Percentiles rank a stretch among this genome's conserved stretches.
phyloP scores from a whole-genome alignment of 2,329 filamentous ascomycete genomes.

The Monilinia laxa region DNA sequence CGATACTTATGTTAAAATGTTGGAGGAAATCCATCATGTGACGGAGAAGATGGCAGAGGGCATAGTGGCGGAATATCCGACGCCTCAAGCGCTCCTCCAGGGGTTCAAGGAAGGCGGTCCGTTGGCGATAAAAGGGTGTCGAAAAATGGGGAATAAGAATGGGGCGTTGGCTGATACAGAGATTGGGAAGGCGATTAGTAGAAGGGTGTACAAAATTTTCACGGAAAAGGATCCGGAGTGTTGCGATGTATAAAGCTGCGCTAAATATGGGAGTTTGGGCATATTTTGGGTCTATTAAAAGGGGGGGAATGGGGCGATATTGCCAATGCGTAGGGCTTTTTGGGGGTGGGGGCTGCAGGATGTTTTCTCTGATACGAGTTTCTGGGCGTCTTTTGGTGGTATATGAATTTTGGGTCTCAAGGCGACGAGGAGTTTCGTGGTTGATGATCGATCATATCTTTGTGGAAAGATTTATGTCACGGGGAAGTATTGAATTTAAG shows the following conservation, averaged over 20 bases:
- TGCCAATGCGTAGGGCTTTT: background rate
- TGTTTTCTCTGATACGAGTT: background rate
- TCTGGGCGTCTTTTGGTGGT: background rate
- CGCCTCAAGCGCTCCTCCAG: conserved; percentile 56
- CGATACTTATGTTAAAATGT: conserved; percentile 72
- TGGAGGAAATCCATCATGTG: conserved; percentile 71
- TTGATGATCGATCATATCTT: background rate
- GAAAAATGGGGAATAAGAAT: conserved; percentile 56
- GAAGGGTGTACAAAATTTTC: conserved; percentile 60
- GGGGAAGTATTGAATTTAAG: background rate
- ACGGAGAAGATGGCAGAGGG: conserved; percentile 72
- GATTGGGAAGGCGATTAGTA: conserved; percentile 59
- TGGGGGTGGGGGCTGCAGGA: no score
- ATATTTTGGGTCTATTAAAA: background rate
- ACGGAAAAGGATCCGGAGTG: conserved; percentile 50
- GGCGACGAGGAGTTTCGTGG: background rate
- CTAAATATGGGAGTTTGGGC: background rate
- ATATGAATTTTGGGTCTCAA: background rate
- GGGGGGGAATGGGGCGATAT: conserved; percentile 40
- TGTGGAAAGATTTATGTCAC: background rate
- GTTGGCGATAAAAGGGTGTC: conserved; percentile 59
- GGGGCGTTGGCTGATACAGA: conserved; percentile 54
- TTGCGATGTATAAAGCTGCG: conserved; percentile 28
- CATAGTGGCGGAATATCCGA: conserved; percentile 60
- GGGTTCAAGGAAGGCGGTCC: conserved; percentile 60